These are phyloP conservation scores for Ruellia speciosa DNA, from an alignment of 305 asterid genomes.

Conservation along the genomic window DNA sequence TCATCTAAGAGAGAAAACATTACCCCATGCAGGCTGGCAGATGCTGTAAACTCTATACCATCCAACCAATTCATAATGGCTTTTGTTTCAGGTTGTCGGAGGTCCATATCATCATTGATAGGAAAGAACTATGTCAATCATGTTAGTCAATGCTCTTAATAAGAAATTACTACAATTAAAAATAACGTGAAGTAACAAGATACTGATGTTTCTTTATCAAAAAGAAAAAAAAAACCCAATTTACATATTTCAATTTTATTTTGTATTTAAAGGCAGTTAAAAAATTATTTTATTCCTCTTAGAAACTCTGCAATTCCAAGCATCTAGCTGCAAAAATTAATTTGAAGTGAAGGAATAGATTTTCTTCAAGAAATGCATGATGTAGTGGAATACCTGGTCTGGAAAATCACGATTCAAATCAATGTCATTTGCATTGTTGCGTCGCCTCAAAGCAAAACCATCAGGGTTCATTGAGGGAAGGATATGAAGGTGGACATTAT, in stretches of 20 bases:
- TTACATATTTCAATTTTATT: too few relatives aligned
- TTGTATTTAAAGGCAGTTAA: neutral
- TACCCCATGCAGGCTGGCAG: conserved; percentile 98
- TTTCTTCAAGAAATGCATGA: neutral
- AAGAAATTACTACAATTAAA: conserved; percentile 24
- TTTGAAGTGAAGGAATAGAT: neutral
- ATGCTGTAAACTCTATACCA: conserved; percentile 70
- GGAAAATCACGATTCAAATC: conserved; percentile 20
- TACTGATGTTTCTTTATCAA: neutral
- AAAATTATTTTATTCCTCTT: neutral
- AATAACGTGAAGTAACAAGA: neutral
- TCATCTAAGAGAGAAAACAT: conserved; percentile 18
- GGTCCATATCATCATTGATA: conserved; percentile 70
- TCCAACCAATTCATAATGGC: conserved; percentile 82
- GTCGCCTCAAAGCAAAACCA: conserved; percentile 14
- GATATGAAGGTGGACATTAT: conserved; percentile 16
- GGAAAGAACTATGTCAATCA: conserved; percentile 83
- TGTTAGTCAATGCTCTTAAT: conserved; percentile 42
- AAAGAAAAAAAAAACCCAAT: neutral
- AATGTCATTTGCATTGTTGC: conserved; percentile 14
- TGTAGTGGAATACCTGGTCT: conserved; percentile 10
- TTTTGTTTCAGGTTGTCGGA: conserved; percentile 91
- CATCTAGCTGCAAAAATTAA: neutral
- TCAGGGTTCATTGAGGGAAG: conserved; percentile 21
- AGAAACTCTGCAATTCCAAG: neutral